Conservation (phyloP, 768 basidiomycete species). For the Mycena filopes region DNA sequence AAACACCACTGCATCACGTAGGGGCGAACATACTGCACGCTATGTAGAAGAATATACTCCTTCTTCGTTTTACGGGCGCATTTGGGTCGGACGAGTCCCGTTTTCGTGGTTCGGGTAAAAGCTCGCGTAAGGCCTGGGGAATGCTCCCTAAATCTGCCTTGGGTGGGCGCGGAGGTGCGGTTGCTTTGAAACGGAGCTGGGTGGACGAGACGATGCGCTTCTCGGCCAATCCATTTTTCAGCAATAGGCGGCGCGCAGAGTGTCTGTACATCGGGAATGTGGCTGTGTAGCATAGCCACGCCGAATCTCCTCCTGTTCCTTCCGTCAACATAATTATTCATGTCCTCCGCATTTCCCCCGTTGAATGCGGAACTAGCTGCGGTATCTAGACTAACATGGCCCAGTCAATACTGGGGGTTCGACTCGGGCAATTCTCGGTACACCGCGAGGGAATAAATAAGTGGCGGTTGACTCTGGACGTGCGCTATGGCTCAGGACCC, state of each 20-base stretch:
- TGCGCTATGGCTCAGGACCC: conserved; percentile 15
- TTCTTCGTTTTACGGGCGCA: conserved; percentile 9
- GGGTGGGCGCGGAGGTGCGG: conserved; percentile 20
- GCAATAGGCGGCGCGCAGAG: conserved; percentile 1
- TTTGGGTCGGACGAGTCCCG: conserved; percentile 16
- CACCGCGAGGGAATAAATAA: neutral
- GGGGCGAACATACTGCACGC: conserved; percentile 12
- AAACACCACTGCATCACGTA: neutral
- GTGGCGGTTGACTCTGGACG: neutral
- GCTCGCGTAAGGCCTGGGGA: conserved; percentile 22
- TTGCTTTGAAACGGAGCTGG: conserved; percentile 30
- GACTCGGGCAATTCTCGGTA: too few relatives aligned
- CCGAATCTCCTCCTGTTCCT: neutral
- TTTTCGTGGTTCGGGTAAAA: conserved; percentile 21
- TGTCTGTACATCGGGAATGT: conserved; percentile 11
- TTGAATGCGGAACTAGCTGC: too few relatives aligned
- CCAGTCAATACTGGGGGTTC: too few relatives aligned
- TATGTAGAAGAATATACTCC: conserved; percentile 20
- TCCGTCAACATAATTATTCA: too few relatives aligned
- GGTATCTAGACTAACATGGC: too few relatives aligned
- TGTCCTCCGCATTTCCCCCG: too few relatives aligned
- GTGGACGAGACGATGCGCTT: neutral
- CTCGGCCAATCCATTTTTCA: conserved; percentile 6
- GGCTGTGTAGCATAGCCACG: conserved; percentile 16
- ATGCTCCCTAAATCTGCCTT: conserved; percentile 31